phyloP scores from a whole-genome alignment of 2,329 filamentous ascomycete species.

The Fusarium sp. region DNA sequence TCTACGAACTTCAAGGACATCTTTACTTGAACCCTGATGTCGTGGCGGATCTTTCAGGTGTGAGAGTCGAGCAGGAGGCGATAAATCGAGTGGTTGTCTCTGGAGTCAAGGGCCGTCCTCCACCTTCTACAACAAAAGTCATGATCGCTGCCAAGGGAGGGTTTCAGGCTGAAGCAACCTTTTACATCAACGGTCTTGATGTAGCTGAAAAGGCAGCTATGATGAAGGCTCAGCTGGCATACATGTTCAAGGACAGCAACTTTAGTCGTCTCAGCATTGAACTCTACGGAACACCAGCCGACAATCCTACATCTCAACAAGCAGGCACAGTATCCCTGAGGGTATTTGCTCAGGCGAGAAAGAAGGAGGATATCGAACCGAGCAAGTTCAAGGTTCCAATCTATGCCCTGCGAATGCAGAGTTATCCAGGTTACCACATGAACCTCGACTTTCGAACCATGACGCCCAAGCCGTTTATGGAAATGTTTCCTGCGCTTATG shows the following conservation, averaged over 20 bases:
- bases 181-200: slow-evolving; percentile 58
- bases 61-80: slow-evolving; percentile 59
- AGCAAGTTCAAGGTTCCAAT: slow-evolving; percentile 54
- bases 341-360: slow-evolving; percentile 59
- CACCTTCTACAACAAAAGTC: slow-evolving; percentile 51
- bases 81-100: slow-evolving; percentile 50
- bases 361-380: slow-evolving; percentile 50
- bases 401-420: slow-evolving; percentile 56
- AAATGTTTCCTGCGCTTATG: slow-evolving; percentile 55
- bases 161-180: slow-evolving; percentile 60
- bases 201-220: slow-evolving; percentile 57
- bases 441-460: slow-evolving; percentile 58
- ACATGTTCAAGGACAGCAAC: slow-evolving; percentile 49
- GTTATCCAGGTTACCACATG: slow-evolving; percentile 58
- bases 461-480: slow-evolving; percentile 57
- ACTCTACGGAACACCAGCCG: slow-evolving; percentile 52
- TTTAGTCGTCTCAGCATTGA: slow-evolving; percentile 53
- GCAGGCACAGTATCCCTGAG: slow-evolving; percentile 62
- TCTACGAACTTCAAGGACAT: slow-evolving; percentile 61
- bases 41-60: slow-evolving; percentile 52
- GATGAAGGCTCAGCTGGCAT: slow-evolving; percentile 55
- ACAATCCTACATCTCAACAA: slow-evolving; percentile 58
- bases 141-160: slow-evolving; percentile 58
- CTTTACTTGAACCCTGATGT: slow-evolving; percentile 60
- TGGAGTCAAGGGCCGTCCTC: slow-evolving; percentile 44